A percentile compares a stretch with the other conserved stretches of the same genome.
These are phyloP conservation scores for Dothideomycetes sp. DNA, from an alignment of 2,329 filamentous ascomycete genomes.

Conservation along the genomic window DNA sequence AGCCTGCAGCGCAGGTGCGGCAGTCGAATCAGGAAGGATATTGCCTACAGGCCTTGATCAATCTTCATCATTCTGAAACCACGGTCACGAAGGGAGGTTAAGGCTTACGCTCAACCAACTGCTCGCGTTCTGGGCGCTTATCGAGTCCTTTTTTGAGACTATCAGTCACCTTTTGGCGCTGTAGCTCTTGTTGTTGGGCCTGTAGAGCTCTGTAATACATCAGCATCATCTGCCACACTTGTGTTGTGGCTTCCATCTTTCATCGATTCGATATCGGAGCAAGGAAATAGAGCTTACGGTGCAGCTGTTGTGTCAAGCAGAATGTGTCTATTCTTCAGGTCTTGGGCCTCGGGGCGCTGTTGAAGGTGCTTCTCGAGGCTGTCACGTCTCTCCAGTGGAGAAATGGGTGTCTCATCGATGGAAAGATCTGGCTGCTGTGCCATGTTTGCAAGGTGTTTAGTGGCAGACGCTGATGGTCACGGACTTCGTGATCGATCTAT, in stretches of 20 bases:
- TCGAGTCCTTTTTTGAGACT: conserved; percentile 54
- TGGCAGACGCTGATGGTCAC: neutral
- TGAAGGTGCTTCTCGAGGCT: conserved; percentile 36
- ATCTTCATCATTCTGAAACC: neutral
- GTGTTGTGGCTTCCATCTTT: neutral
- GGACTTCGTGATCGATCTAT: neutral
- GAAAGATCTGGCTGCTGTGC: conserved; percentile 1
- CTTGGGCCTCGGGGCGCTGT: conserved; percentile 41
- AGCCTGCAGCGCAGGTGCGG: conserved; percentile 67
- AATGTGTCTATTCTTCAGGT: conserved; percentile 59
- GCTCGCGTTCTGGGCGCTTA: conserved; percentile 55
- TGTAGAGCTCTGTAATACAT: conserved; percentile 39
- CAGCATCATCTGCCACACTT: neutral
- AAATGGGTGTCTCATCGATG: conserved; percentile 7
- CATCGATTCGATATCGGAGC: neutral
- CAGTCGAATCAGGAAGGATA: conserved; percentile 69
- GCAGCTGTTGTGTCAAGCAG: conserved; percentile 56
- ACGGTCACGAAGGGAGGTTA: neutral
- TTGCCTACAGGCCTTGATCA: conserved; percentile 59
- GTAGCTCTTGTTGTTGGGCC: conserved; percentile 49
- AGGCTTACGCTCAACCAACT: conserved; percentile 65
- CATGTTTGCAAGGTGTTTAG: conserved; percentile 1
- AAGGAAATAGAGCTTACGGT: conserved; percentile 37
- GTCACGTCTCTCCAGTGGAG: conserved; percentile 15
- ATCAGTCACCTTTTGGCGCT: conserved; percentile 52